Evolutionary conservation across 331 rosid genomes (phyloP).

Genomic region (Stylosanthes scabra): DNA sequence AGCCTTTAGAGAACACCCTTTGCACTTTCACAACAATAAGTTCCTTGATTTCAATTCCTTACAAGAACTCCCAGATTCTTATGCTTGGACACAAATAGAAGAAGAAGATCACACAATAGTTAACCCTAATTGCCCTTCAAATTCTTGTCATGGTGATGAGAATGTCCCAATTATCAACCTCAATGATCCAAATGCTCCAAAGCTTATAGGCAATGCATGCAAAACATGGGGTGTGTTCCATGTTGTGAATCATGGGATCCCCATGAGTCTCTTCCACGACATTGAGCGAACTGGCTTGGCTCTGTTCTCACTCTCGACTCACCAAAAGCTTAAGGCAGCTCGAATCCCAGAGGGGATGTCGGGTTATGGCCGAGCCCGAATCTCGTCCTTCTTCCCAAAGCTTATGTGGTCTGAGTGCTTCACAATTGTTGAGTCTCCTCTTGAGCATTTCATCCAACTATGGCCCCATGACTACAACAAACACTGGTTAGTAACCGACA

Average conservation of each 20-base stretch:
- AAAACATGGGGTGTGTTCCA: conserved; percentile 84
- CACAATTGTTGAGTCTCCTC: conserved; percentile 77
- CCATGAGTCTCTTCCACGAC: conserved; percentile 48
- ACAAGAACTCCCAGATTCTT: conserved; percentile 69
- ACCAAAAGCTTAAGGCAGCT: conserved; percentile 70
- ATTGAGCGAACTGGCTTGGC: conserved; percentile 43
- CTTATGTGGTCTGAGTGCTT: conserved; percentile 96
- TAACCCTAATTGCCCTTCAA: conserved; percentile 11
- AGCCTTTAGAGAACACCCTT: conserved; percentile 59
- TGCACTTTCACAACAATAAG: conserved; percentile 51
- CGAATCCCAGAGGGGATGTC: conserved; percentile 70
- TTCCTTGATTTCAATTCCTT: conserved; percentile 62
- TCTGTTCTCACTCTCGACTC: conserved; percentile 64
- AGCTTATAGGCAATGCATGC: conserved; percentile 67
- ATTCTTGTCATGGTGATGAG: background rate
- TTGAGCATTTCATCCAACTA: conserved; percentile 70
- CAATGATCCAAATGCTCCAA: conserved; percentile 50
- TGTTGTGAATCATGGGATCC: conserved; percentile 65
- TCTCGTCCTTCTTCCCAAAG: conserved; percentile 82
- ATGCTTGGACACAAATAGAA: conserved; percentile 60
- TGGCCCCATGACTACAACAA: conserved; percentile 74
- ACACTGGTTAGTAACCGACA: conserved; percentile 55
- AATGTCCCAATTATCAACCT: conserved; percentile 68
- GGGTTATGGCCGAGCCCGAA: conserved; percentile 77
- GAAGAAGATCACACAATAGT: conserved; percentile 14